Evolutionary conservation across 345 rosid genomes (phyloP), one percentile per base, ranked within the genome.

Genomic region (Schrenkiella parvula): DNA sequence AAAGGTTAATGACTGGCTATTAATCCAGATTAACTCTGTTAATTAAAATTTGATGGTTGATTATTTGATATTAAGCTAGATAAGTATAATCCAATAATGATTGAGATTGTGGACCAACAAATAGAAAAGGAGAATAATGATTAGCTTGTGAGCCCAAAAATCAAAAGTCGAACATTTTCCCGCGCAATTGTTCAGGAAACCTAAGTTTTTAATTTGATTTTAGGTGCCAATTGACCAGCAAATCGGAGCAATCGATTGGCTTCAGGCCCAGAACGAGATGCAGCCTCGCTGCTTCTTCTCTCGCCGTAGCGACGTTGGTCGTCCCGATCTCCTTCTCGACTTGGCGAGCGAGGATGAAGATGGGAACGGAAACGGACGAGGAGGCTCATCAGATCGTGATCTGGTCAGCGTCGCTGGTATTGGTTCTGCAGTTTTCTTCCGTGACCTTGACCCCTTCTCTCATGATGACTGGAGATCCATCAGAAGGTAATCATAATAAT

Each of bases 251-350:
- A 89, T 91, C 18, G 88, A 89, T 60, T 93, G 98, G 98, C 92
- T 93, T 4, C 95, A 89, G 31, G 88, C 91, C 14, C 98, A 93
- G 74, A 71, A 78, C 35, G 85, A 80, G 28, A 80, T 78, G 31
- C 89, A 83, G 28, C 91, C 96, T 15, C 89, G 92, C 23, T 91
- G 97, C 72, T 91, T 86, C 78, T 93, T 93, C 84, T 88, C 96
- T 21, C 88, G 95, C 41, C 83, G 97, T 63, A 79, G 82, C 55
- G 73, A 58, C 18, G 70, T 64, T 50, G 73, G 71, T 25, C 72
- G 53, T 64, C 79, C 82, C 39, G 81, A 80, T 67, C 78, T 74
- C 62, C 76, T 72, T 22, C 58, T 74, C n/a, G 84, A 82, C 38
- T 52, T 73, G 12, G 75, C 37, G 19, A 80, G 62, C 56, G 88